Evolutionary conservation across 495 filamentous ascomycete species (phyloP), one percentile per base, ranked within the genome.

Genomic region (Hypoxylon perforatum): DNA sequence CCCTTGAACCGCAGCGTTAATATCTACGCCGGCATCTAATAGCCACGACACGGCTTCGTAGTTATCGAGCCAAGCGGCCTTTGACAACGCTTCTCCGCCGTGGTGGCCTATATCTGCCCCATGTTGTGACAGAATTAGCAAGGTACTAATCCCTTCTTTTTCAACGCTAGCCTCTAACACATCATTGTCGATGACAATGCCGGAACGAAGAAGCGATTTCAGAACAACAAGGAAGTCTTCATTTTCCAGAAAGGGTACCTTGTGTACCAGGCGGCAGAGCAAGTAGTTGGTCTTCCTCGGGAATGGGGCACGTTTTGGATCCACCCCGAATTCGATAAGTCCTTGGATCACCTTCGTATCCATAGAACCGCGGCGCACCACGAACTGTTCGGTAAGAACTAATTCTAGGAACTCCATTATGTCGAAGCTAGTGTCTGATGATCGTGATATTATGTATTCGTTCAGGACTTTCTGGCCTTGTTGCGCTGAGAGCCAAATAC

Each of bases 41-140:
- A 71, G 36, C 59, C 58, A 71, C 1, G 49, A 56, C 6, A 65
- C 64, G 17, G 69, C 69, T 17, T 35, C 30, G 17, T 54, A 65
- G 15, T 68, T 71, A 21, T 68, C 36, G 9, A 49, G 35, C 11
- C 44, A 21, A 21, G 69, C 60, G 18, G 69, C 69, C 14, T 0
- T 61, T 2, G 18, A 45, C 19, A 71, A 35, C 3, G 69, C 69
- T n/a, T 0, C 6, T 11, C 39, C 49, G 1, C 69, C 69, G 14
- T 46, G 2, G 3, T 14, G 28, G 15, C 6, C 51, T 11, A 69
- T 15, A 17, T 61, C 45, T 10, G 38, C 56, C 1, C 56, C 61
- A 14, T 52, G 17, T 7, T 19, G 6, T 12, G 28, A 38, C 12
- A 69, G 50, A 14, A 39, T 25, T 4, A 3, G 6, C 33, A 69